These are phyloP conservation scores for Blastocrithidia nonstop DNA, from an alignment of 208 protist species.

Conservation along the genomic window DNA sequence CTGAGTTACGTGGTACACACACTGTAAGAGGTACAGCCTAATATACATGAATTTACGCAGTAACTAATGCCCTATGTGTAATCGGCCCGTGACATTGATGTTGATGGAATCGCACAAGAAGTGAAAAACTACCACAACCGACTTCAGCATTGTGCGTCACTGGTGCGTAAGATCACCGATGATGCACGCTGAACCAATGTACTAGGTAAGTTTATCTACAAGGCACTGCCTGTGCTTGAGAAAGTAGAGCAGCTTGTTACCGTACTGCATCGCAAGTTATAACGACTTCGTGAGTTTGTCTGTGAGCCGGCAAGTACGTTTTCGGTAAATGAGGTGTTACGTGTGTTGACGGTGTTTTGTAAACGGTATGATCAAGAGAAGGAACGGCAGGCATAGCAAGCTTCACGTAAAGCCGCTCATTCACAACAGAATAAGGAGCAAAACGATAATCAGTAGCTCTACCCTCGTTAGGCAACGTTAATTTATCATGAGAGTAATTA, in stretches of 20 bases:
- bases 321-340: slow-evolving; percentile 35
- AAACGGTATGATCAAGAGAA: slow-evolving; percentile 39
- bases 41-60: slow-evolving; percentile 17
- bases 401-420: no score
- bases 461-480: no score
- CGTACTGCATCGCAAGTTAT: slow-evolving; percentile 21
- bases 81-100: slow-evolving; percentile 28
- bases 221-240: slow-evolving; percentile 22
- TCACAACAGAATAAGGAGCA: no score
- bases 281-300: slow-evolving; percentile 27
- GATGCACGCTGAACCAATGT: slow-evolving; percentile 37
- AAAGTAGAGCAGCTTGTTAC: slow-evolving; percentile 23
- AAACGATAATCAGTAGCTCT: no score
- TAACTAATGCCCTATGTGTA: slow-evolving; percentile 48
- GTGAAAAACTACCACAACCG: slow-evolving; percentile 18
- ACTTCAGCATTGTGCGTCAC: slow-evolving; percentile 23
- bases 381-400: slow-evolving; percentile 11
- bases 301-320: slow-evolving; percentile 33
- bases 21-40: slow-evolving; percentile 15
- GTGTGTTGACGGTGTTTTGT: slow-evolving; percentile 32
- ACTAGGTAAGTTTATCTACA: slow-evolving; percentile 46
- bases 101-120: slow-evolving; percentile 33
- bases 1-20: slow-evolving; percentile 34
- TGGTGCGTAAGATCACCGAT: slow-evolving; percentile 27
- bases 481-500: no score